These are phyloP conservation scores for Colletotrichum brevisporum DNA, from an alignment of 2,329 filamentous ascomycete genomes.

Conservation along the genomic window DNA sequence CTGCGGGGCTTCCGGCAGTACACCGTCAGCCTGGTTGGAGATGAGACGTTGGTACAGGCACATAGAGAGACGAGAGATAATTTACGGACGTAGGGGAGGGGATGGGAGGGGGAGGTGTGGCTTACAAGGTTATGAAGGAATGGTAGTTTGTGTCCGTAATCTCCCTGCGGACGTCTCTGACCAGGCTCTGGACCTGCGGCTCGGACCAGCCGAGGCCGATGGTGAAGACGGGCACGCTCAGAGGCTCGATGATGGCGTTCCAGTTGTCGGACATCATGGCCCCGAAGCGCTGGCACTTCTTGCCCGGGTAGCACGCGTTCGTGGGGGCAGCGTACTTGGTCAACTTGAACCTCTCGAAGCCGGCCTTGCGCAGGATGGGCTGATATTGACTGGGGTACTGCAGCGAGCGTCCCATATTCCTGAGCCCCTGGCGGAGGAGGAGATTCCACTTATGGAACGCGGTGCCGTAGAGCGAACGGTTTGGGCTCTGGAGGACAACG, in stretches of 20 bases:
- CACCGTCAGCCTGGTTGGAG: slow-evolving; percentile 48
- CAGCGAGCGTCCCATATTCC: slow-evolving; percentile 50
- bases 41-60: slow-evolving; percentile 43
- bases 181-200: slow-evolving; percentile 51
- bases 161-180: slow-evolving; percentile 51
- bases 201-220: slow-evolving; percentile 52
- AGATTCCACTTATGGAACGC: slow-evolving; percentile 49
- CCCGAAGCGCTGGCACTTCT: slow-evolving; percentile 48
- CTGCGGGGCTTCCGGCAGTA: slow-evolving; percentile 47
- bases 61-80: slow-evolving; percentile 41
- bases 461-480: slow-evolving; percentile 50
- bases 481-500: slow-evolving; percentile 48
- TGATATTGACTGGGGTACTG: slow-evolving; percentile 47
- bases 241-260: slow-evolving; percentile 42
- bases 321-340: slow-evolving; percentile 47
- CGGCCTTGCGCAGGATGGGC: slow-evolving; percentile 43
- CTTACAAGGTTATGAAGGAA: slow-evolving; percentile 56
- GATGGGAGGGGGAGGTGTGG: background rate
- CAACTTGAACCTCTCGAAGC: slow-evolving; percentile 46
- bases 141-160: slow-evolving; percentile 53
- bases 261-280: slow-evolving; percentile 48
- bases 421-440: slow-evolving; percentile 47
- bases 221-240: slow-evolving; percentile 56
- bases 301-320: slow-evolving; percentile 49
- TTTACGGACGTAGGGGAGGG: slow-evolving; percentile 41